phyloP scores from a whole-genome alignment of 441 rosid genomes.

The Corymbia citriodora region DNA sequence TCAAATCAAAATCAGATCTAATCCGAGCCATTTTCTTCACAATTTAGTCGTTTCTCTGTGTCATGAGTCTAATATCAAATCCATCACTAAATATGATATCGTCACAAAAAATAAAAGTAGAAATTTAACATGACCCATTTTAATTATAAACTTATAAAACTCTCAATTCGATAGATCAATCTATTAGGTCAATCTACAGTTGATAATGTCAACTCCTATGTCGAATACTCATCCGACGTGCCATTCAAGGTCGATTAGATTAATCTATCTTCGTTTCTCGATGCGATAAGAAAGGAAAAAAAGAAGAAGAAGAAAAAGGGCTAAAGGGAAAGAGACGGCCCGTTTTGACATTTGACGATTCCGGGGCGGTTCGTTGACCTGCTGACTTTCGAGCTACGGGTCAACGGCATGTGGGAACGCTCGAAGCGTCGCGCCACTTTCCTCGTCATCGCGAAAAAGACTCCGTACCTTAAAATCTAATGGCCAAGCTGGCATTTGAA shows the following conservation, averaged over 20 bases:
- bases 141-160: background rate
- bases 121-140: no score
- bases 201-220: background rate
- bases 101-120: rapidly evolving
- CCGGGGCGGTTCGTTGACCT: background rate
- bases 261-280: background rate
- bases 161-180: background rate
- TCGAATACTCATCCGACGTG: background rate
- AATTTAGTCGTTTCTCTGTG: rapidly evolving
- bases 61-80: background rate
- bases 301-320: background rate
- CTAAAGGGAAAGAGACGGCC: background rate
- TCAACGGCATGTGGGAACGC: background rate
- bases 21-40: background rate
- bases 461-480: background rate
- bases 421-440: background rate
- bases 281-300: background rate
- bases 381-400: background rate
- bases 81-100: rapidly evolving
- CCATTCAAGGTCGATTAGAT: background rate
- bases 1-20: background rate
- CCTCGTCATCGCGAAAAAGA: background rate
- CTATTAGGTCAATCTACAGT: background rate
- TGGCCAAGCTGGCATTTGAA: background rate
- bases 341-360: background rate